Evolutionary conservation across 129 eudicot species (phyloP), one percentile per base, ranked within the genome.

Genomic region (Pulicaria dysenterica): DNA sequence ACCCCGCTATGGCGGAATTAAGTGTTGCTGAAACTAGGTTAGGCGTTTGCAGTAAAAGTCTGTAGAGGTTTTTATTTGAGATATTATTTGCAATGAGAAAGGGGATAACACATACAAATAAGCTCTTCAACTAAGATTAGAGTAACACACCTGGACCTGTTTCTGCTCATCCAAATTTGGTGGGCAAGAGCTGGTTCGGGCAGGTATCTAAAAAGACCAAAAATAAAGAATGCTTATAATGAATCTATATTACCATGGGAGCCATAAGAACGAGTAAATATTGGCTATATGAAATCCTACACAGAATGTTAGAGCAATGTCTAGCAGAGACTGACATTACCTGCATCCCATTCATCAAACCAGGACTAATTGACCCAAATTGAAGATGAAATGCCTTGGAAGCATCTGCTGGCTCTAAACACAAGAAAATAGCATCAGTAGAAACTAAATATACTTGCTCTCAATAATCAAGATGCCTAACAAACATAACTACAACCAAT

Each of bases 141-240:
- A 9, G 19, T 55, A 19, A 77, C 84, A 77, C 34, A 91, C 97
- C 95, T 88, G 96, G 44, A 69, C 91, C 62, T 78, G 83, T 82
- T 84, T 84, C 82, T 86, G 96, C 81, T 91, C 96, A 80, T 84
- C 96, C 81, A 86, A 51, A 76, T 86, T 86, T 44, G 91, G 96
- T 61, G 97, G 97, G 24, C 96, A 96, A 61, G 97, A 91, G 85
- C 71, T 91, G 46, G 97, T 91, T 70, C 96, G 80, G 44, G 96
- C 88, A 69, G 97, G 97, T 60, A 91, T 63, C 96, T 91, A 64
- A 74, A 78, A 60, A 79, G 44, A 73, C 14, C 77, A 64, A 8
- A 71, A 14, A 5, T 50, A 41, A 47, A 70, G 9, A 10, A 73
- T 40, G 39, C 15, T 73, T 17, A 60, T 47, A 8, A 51, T 66